These are phyloP conservation scores for Chloris gayana DNA, from an alignment of 176 grass and related monocot species.

Conservation along the genomic window DNA sequence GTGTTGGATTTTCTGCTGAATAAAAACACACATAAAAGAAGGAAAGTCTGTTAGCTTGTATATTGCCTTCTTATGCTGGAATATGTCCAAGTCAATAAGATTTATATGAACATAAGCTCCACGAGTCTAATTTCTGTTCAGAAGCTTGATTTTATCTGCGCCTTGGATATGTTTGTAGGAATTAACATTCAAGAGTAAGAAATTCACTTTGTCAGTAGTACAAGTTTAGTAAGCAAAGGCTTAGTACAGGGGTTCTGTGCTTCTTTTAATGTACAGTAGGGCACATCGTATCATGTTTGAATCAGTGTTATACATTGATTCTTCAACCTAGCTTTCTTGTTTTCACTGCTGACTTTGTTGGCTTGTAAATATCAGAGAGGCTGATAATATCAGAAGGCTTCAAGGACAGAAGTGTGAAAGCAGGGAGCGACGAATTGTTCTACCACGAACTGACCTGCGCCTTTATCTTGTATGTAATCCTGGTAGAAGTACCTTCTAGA, in stretches of 20 bases:
- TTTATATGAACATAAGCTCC: background rate
- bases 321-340: background rate
- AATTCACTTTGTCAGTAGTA: background rate
- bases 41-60: background rate
- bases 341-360: background rate
- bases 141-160: background rate
- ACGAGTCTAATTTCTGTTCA: no score
- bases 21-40: background rate
- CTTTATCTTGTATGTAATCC: slow-evolving; percentile 15
- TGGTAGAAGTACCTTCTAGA: background rate
- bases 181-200: background rate
- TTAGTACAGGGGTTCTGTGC: background rate
- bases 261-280: background rate
- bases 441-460: background rate
- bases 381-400: background rate
- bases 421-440: background rate
- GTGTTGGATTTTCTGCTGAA: background rate
- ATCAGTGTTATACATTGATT: background rate
- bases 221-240: background rate
- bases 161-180: background rate
- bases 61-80: background rate
- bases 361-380: background rate
- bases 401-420: background rate
- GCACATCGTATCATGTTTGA: background rate
- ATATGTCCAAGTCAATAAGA: background rate